These are phyloP conservation scores for Dichomitus squalens DNA, from an alignment of 1,284 basidiomycete species.

Conservation along the genomic window DNA sequence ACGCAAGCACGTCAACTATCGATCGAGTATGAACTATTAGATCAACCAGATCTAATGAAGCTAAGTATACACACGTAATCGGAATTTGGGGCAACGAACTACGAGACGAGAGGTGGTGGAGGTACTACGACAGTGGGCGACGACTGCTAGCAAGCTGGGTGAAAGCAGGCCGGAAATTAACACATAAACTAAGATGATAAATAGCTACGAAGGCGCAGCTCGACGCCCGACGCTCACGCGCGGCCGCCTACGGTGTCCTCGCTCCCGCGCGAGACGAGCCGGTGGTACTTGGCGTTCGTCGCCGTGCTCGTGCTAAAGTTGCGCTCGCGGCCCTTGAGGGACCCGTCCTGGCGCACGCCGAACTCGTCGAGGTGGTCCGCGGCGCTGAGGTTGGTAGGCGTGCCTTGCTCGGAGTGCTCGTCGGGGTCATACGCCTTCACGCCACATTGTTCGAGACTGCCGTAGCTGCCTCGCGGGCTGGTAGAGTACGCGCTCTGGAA, in stretches of 20 bases:
- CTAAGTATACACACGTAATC: conserved; percentile 2
- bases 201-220: conserved; percentile 12
- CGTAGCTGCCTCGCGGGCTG: conserved; percentile 67
- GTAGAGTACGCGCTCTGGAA: conserved; percentile 83
- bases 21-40: not conserved
- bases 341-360: conserved; percentile 13
- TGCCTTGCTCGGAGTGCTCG: conserved; percentile 26
- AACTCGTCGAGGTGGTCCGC: conserved; percentile 28
- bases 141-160: not conserved
- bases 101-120: not conserved
- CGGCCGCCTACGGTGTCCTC: conserved; percentile 30
- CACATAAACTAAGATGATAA: conserved; percentile 27
- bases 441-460: conserved; percentile 31
- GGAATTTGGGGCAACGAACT: not conserved
- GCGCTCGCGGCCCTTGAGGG: conserved; percentile 29
- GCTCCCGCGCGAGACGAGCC: conserved; percentile 20
- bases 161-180: conserved; percentile 5
- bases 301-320: conserved; percentile 35
- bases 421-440: conserved; percentile 21
- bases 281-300: conserved; percentile 24
- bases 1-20: not conserved
- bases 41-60: conserved; percentile 5
- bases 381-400: conserved; percentile 28
- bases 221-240: conserved; percentile 2
- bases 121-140: conserved; percentile 9